Conservation (phyloP, 176 grass and related monocot genomes). For the Triticum timopheevii region DNA sequence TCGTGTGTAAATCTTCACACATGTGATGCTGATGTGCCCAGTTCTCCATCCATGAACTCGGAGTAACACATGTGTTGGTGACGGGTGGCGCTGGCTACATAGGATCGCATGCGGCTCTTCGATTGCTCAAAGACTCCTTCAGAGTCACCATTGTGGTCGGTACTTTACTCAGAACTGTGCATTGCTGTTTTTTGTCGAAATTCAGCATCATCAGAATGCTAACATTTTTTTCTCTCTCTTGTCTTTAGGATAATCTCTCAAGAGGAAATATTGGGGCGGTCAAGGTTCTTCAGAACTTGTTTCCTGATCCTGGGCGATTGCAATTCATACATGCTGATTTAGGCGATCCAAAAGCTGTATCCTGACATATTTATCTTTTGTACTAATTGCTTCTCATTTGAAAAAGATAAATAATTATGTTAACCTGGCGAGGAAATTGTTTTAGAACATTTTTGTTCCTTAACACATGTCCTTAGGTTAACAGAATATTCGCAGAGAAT, state of each 20-base stretch:
- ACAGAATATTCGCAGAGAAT: conserved; percentile 75
- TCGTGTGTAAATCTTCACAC: not conserved
- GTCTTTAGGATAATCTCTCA: conserved; percentile 75
- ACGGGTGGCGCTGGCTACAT: conserved; percentile 89
- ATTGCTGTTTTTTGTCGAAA: not conserved
- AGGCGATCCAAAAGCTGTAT: conserved; percentile 77
- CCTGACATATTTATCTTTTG: conserved; percentile 15
- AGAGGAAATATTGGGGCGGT: conserved; percentile 84
- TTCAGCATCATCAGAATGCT: not conserved
- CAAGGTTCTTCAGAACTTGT: conserved; percentile 70
- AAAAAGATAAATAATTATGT: not conserved
- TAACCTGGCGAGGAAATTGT: not conserved
- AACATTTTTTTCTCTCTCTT: not conserved
- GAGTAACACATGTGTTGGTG: conserved; percentile 77
- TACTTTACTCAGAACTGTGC: not conserved
- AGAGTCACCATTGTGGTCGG: conserved; percentile 97
- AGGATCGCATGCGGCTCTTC: conserved; percentile 79
- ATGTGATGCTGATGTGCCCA: conserved; percentile 27
- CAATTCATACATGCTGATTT: conserved; percentile 91
- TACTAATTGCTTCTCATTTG: not conserved
- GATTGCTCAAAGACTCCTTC: conserved; percentile 74
- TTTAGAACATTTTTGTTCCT: conserved; percentile 15
- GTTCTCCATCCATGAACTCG: conserved; percentile 80
- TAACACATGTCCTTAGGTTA: conserved; percentile 47
- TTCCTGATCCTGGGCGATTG: conserved; percentile 61